These are phyloP conservation scores for Phytophthora podocarpi DNA, from an alignment of 352 stramenopile genomes.

Conservation along the genomic window DNA sequence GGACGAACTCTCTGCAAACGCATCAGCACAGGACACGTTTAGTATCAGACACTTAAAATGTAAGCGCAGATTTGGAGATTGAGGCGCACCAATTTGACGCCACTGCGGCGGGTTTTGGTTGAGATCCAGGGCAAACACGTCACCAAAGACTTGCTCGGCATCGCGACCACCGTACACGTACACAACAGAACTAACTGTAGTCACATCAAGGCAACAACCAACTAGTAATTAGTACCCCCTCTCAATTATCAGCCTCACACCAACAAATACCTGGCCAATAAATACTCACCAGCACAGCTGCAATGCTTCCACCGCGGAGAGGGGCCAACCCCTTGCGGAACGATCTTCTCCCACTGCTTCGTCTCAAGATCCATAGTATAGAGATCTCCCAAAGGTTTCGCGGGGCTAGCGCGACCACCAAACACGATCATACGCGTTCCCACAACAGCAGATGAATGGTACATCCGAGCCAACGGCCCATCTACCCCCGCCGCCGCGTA, in stretches of 20 bases:
- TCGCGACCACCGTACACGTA: slow-evolving; percentile 79
- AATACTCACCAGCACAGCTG: slow-evolving; percentile 50
- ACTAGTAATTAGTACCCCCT: slow-evolving; percentile 6
- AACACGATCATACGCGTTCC: slow-evolving; percentile 75
- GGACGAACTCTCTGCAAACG: slow-evolving; percentile 19
- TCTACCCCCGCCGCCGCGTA: slow-evolving; percentile 7
- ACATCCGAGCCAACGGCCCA: slow-evolving; percentile 65
- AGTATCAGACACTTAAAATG: background rate
- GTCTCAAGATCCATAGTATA: slow-evolving; percentile 56
- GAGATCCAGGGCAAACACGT: slow-evolving; percentile 76
- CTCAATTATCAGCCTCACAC: background rate
- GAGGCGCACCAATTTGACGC: slow-evolving; percentile 52
- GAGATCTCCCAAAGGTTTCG: slow-evolving; percentile 73
- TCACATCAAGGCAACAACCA: background rate
- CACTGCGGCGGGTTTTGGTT: slow-evolving; percentile 37
- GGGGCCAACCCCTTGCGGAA: slow-evolving; percentile 30
- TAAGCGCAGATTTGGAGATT: background rate
- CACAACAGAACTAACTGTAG: slow-evolving; percentile 65
- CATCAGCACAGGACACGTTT: background rate
- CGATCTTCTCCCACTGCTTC: slow-evolving; percentile 48
- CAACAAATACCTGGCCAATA: background rate
- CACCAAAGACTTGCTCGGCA: slow-evolving; percentile 64
- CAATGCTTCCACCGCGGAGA: slow-evolving; percentile 82
- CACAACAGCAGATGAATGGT: slow-evolving; percentile 70
- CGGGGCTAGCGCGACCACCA: slow-evolving; percentile 73